Conservation (phyloP, 768 basidiomycete species). For the Trametes coccinea region DNA sequence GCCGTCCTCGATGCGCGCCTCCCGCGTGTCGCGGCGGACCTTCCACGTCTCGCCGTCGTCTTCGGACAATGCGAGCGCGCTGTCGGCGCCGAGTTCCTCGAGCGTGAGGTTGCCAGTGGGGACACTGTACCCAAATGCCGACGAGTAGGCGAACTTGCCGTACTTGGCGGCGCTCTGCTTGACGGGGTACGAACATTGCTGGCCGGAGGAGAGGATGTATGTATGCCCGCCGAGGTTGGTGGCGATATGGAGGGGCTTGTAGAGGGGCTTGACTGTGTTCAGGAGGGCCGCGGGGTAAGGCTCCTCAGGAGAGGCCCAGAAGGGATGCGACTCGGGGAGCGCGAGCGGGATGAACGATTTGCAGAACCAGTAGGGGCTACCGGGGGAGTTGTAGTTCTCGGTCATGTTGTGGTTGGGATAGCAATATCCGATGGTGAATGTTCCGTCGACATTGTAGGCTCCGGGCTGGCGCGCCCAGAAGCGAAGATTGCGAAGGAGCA, state of each 20-base stretch:
- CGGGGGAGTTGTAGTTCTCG: conserved; percentile 78
- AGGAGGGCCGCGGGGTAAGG: conserved; percentile 54
- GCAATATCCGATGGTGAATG: conserved; percentile 67
- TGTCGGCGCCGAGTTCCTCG: conserved; percentile 73
- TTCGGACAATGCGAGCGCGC: conserved; percentile 67
- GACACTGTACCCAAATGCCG: conserved; percentile 77
- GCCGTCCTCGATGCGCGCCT: conserved; percentile 53
- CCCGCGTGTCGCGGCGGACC: conserved; percentile 60
- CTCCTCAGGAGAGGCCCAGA: conserved; percentile 71
- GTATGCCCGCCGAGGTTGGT: conserved; percentile 64
- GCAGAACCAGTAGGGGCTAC: conserved; percentile 82
- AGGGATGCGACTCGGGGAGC: conserved; percentile 64
- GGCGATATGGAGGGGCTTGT: conserved; percentile 68
- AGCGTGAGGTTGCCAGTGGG: conserved; percentile 61
- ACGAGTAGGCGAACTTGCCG: conserved; percentile 74
- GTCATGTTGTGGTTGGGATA: conserved; percentile 77
- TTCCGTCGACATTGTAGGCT: conserved; percentile 62
- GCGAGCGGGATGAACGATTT: conserved; percentile 72
- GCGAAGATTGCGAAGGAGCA: conserved; percentile 70
- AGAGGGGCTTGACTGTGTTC: conserved; percentile 50
- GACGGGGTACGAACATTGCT: conserved; percentile 78
- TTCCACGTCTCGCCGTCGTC: conserved; percentile 75
- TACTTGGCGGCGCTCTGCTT: conserved; percentile 80
- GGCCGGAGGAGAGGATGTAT: conserved; percentile 72
- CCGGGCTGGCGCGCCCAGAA: conserved; percentile 69